Base-by-base conservation (phyloP, 768 basidiomycete genomes). In the Peribolospora baueri region DNA sequence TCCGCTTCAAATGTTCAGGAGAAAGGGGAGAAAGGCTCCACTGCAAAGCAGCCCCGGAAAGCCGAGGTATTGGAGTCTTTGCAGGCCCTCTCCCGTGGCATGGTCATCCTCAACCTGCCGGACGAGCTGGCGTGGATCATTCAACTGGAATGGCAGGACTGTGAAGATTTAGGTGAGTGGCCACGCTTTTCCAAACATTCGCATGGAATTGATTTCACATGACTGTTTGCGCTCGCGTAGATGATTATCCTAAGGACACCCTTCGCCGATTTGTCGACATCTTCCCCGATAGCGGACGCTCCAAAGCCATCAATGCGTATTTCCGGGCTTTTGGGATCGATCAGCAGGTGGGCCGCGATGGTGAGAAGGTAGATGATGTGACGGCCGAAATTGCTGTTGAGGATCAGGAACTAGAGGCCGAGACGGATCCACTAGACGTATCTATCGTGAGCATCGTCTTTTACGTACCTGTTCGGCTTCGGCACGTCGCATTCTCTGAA, bases 111-210 rank as follows among this genome's bases (percentile, higher is more conserved):
- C 14, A 71, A 73, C 11, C 74, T 88, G 7, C 75, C 78, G 0
- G 81, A 93, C 61, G 80, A 84, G 62, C 65, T 80, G 37, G 86
- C 83, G 0, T 98, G 93, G 91, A 72, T 68, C 38, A 65, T 82
- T 3, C 77, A 73, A 58, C 70, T 95, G 48, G 85, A 97, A 62
- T 74, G 76, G 58, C 75, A 70, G 54, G 80, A 97, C 64, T 73
- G 70, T 45, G 77, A 76, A 38, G 71, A 72, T 5, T 70, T 84
- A 6, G 74, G 86, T 85, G 63, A 62, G 76, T 66, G 13, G 7
- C 9, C 36, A 41, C 7, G 11, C 5, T 37, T 46, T 39, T 10
- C 39, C 7, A 36, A 41, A 48, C 56, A 39, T 25, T 41, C 7
- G 43, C 38, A 14, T 14, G 5, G 40, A 53, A 59, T 57, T 57